Base-by-base conservation (phyloP, 495 filamentous ascomycete species). In the Thozetella sp. region DNA sequence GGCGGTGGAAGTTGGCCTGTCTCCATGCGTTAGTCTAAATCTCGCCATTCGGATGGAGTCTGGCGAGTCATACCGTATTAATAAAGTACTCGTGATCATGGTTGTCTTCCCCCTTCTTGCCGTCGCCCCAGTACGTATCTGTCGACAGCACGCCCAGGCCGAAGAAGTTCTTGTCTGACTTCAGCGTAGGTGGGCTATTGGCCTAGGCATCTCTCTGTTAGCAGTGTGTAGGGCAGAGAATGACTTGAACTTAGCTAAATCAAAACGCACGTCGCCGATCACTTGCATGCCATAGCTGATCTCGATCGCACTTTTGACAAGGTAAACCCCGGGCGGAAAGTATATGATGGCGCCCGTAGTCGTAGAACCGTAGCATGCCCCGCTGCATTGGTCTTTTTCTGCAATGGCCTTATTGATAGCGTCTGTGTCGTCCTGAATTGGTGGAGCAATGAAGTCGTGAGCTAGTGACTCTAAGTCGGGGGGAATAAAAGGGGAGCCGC, bases 61-160 rank as follows among this genome's bases (percentile, higher is more conserved):
- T 19, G 20, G 10, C 43, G 43, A n/a, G 12, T 48, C n/a, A 20
- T 48, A 19, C 43, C 43, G 43, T 48, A n/a, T 48, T 48, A 19
- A 48, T 48, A 48, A 15, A 48, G 43, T 48, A 48, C 43, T 87
- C 89, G 64, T 89, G 86, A 55, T 64, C 69, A 22, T 82, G 84
- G 10, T 71, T 65, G 45, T 65, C 69, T 40, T 73, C 43, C 20
- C 43, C 43, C 43, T 9, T 48, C 4, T 48, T 9, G 9, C n/a
- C 43, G 43, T 48, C 72, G 24, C 76, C 70, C 46, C 63, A 67
- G 62, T 92, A 91, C 0, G 85, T 87, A 61, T 92, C 86, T 15
- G 88, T 75, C 58, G 90, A 88, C 57, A 92, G 82, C 3, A 92
- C 78, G 24, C 86, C 88, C 67, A 91, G 88, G 54, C 89, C 88